Evolutionary conservation across 768 basidiomycete genomes (phyloP), one percentile per base, ranked within the genome.

Genomic region (Leccinum pellstonianum): DNA sequence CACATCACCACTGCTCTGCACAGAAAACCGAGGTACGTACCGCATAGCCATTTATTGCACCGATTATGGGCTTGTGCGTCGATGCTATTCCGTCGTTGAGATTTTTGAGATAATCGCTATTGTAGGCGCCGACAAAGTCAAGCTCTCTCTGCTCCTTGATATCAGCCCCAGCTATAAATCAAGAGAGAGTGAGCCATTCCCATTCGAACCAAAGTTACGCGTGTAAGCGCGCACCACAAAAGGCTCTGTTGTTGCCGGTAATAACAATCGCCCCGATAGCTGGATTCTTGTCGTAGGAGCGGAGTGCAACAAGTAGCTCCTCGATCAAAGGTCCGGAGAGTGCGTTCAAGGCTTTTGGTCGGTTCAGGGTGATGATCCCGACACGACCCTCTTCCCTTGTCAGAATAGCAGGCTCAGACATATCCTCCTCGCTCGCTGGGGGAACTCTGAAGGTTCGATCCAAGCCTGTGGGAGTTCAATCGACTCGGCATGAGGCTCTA

Each of bases 61-160:
- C 95, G 56, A 98, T 90, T 66, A 97, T 86, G 3, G 95, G 96
- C 70, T 97, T 98, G 67, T 87, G 84, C 55, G 89, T 81, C 14
- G 67, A 65, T 7, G 73, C 67, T n/a, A 85, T 69, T 46, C 75
- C 71, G n/a, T 76, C 75, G 73, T 80, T 81, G 47, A 77, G 70
- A 41, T 76, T 75, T 58, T 62, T 63, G 51, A 84, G 75, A 63
- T 83, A 83, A 62, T 80, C 77, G 15, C 61, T 61, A 48, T 68
- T 76, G 71, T 83, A 83, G 15, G 77, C 80, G 33, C 76, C 67
- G 35, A 80, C 72, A 58, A 83, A 80, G 77, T 78, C 93, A 91
- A 77, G 69, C 27, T 93, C 90, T 74, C 91, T 94, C 91, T 98
- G 97, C 74, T 98, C 95, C 76, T 95, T 98, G 77, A 98, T 98